Conservation (phyloP, 495 filamentous ascomycete species). For the Rhizodiscina lignyota region DNA sequence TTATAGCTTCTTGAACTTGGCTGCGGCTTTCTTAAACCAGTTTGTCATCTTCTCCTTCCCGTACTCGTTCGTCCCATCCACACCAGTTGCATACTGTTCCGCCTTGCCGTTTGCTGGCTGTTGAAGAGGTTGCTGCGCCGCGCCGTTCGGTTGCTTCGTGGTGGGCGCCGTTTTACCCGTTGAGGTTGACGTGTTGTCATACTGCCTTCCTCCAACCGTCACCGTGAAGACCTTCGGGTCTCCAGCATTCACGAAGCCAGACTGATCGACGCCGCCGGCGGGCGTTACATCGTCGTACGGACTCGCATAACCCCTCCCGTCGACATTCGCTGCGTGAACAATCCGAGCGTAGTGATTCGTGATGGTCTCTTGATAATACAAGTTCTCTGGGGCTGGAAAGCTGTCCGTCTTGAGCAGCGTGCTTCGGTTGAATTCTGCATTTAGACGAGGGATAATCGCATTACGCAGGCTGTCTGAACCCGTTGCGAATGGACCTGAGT, state of each 20-base stretch:
- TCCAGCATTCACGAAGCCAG: conserved; percentile 42
- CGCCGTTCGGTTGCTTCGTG: too few relatives aligned
- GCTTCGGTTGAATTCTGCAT: conserved; percentile 51
- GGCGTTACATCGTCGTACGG: conserved; percentile 64
- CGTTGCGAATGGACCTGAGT: conserved; percentile 48
- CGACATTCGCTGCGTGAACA: conserved; percentile 43
- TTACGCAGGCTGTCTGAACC: conserved; percentile 28
- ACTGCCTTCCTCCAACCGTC: conserved; percentile 44
- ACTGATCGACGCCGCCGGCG: conserved; percentile 37
- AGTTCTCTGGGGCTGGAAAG: conserved; percentile 9
- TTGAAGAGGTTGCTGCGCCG: too few relatives aligned
- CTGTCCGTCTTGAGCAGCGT: conserved; percentile 31
- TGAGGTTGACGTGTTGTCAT: too few relatives aligned
- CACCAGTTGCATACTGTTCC: too few relatives aligned
- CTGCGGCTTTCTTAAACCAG: too few relatives aligned
- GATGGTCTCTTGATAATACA: conserved; percentile 35
- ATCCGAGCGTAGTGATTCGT: conserved; percentile 63
- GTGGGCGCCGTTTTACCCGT: too few relatives aligned
- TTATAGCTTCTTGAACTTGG: too few relatives aligned
- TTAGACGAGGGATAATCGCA: conserved; percentile 45
- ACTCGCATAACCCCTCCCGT: conserved; percentile 55
- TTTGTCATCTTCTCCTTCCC: too few relatives aligned
- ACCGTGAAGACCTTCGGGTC: conserved; percentile 42
- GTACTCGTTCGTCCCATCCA: too few relatives aligned
- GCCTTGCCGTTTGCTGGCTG: too few relatives aligned